Evolutionary conservation across 345 rosid species (phyloP).

Genomic region (Eutrema heterophyllum): DNA sequence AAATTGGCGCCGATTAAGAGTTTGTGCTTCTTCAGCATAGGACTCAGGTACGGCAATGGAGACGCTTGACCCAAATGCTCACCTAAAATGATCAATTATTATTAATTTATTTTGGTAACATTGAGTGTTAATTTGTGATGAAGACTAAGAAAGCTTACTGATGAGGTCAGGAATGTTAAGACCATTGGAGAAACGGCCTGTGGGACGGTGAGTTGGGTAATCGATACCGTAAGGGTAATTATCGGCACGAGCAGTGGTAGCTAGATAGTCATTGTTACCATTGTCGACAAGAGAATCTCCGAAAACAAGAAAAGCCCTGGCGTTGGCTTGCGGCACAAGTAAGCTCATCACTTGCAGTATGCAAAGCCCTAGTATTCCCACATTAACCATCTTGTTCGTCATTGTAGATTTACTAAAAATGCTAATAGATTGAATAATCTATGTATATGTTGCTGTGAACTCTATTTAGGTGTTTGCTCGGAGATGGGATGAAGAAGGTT

Average conservation of each 20-base stretch:
- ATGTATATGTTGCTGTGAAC: not conserved
- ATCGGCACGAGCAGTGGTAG: slow-evolving; percentile 78
- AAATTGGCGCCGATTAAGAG: slow-evolving; percentile 85
- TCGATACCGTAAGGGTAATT: slow-evolving; percentile 81
- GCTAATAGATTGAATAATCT: not conserved
- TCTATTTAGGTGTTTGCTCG: slow-evolving; percentile 8
- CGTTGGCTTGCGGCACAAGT: slow-evolving; percentile 34
- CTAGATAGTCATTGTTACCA: slow-evolving; percentile 73
- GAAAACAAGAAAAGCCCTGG: slow-evolving; percentile 52
- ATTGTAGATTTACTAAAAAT: not conserved
- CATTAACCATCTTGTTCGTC: not conserved
- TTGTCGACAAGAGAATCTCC: slow-evolving; percentile 79
- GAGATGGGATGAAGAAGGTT: slow-evolving; percentile 19
- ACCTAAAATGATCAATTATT: slow-evolving; percentile 39
- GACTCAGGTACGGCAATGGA: slow-evolving; percentile 75
- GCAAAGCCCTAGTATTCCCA: slow-evolving; percentile 20
- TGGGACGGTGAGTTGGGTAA: slow-evolving; percentile 58
- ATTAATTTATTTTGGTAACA: not conserved
- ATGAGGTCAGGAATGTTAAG: slow-evolving; percentile 82
- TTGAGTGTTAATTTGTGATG: not conserved
- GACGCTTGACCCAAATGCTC: slow-evolving; percentile 57
- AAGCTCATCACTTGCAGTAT: slow-evolving; percentile 8
- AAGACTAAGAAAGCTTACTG: slow-evolving; percentile 34
- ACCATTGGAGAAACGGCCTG: slow-evolving; percentile 91
- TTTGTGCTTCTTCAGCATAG: slow-evolving; percentile 49